Percentiles rank a stretch among this genome's conserved stretches.
Evolutionary conservation across 2,329 filamentous ascomycete genomes (phyloP).

Genomic region (Diaporthe australafricana): DNA sequence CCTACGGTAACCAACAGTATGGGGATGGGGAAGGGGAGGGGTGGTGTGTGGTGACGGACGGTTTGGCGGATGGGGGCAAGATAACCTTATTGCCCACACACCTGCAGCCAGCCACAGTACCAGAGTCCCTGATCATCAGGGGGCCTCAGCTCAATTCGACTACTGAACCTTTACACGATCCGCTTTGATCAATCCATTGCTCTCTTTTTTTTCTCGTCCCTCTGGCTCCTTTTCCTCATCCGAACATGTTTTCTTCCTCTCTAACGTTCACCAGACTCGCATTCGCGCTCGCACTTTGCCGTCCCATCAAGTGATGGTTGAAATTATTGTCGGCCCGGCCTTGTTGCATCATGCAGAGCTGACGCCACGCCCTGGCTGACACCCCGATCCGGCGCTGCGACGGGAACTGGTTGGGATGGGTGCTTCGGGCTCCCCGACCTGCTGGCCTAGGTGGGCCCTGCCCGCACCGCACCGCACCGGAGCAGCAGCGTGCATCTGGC

Average conservation of each 20-base stretch:
- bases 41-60: background rate
- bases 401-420: slow-evolving; percentile 6
- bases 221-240: background rate
- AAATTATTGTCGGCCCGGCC: background rate
- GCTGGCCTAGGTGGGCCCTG: slow-evolving; percentile 2
- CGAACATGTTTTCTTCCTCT: background rate
- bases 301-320: background rate
- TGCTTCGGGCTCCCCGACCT: slow-evolving; percentile 15
- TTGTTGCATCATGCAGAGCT: slow-evolving; percentile 25
- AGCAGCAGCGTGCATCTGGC: background rate
- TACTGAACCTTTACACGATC: background rate
- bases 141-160: background rate
- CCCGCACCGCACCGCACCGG: background rate
- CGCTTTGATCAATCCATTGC: background rate
- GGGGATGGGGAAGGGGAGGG: background rate
- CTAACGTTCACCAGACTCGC: background rate
- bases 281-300: background rate
- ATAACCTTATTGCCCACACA: slow-evolving; percentile 22
- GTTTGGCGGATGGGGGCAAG: background rate
- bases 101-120: background rate
- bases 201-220: background rate
- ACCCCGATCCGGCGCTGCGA: slow-evolving; percentile 4
- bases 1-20: background rate
- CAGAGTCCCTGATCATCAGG: slow-evolving; percentile 6
- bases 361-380: slow-evolving; percentile 5